Base-by-base conservation (phyloP, 2,329 filamentous ascomycete species). In the Phyllosticta citriasiana region DNA sequence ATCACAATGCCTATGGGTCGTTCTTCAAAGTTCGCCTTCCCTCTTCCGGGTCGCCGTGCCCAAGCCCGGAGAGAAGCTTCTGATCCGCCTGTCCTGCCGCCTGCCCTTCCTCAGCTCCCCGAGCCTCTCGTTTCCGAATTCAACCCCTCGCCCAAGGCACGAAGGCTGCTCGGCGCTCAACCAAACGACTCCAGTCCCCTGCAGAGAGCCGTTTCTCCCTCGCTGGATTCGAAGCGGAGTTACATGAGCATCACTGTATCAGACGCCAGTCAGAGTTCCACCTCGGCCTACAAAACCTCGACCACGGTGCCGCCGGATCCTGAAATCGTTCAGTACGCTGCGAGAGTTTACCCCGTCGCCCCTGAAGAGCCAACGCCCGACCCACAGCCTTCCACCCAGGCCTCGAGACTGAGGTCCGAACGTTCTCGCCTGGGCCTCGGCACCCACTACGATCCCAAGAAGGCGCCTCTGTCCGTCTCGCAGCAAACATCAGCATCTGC, bases 401-500 rank as follows among this genome's bases (percentile, higher is more conserved):
- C 67, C 52, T 55, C 19, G 14, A 67, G 66, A 25, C 61, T 74
- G 52, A 66, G 69, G 19, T 66, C 69, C 19, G 67, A 72, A 54
- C 65, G 67, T 12, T 77, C 74, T 8, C 74, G 67, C 60, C 73
- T 72, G 9, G 76, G 74, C 35, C 68, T 76, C 66, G 73, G 71
- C 58, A 76, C 75, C 33, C 73, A 76, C 64, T 77, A 78, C 67
- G 76, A 78, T 58, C 65, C 76, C 33, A 69, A 72, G 52, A 73
- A 64, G 55, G 73, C 72, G 33, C 76, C 77, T 9, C 66, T 74
- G 27, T 67, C 70, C 53, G 71, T 78, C 33, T 77, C 76, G 0
- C 76, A 78, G 67, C 76, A 78, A 62, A 77, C 75, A 3, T 77
- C 75, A 24, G 72, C 72, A 53, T 78, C 77, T 52, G 73, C 76